A percentile compares a stretch with the other conserved stretches of the same genome.
Conservation (phyloP, 2,329 filamentous ascomycete species). For the Aspergillus felis region DNA sequence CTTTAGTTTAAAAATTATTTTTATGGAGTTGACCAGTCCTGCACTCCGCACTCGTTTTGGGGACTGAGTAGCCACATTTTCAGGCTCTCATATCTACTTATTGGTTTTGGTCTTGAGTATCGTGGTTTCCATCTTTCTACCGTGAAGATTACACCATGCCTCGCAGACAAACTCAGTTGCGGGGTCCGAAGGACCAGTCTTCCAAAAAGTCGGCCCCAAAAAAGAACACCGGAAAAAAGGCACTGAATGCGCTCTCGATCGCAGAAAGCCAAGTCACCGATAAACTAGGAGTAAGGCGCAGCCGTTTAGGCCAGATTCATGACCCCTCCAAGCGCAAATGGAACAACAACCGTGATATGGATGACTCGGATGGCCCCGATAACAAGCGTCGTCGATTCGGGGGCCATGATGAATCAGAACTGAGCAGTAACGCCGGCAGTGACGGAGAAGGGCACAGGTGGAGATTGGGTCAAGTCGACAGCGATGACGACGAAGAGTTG, state of each 20-base stretch:
- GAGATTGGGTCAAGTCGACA: constrained; percentile 68
- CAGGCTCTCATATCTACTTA: constrained; percentile 7
- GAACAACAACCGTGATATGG: constrained; percentile 36
- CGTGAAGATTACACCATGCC: constrained; percentile 29
- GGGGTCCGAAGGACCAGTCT: constrained; percentile 35
- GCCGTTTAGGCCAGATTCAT: constrained; percentile 57
- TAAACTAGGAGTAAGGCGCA: constrained; percentile 50
- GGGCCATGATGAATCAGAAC: constrained; percentile 43
- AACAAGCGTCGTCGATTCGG: constrained; percentile 44
- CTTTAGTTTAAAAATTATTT: constrained; percentile 25
- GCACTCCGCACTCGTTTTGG: constrained; percentile 5
- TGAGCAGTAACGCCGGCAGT: constrained; percentile 66
- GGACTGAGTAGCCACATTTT: constrained; percentile 12
- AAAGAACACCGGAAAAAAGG: constrained; percentile 44
- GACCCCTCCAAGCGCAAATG: constrained; percentile 43
- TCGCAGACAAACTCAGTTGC: constrained; percentile 38
- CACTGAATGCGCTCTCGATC: constrained; percentile 61
- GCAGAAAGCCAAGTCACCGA: constrained; percentile 57
- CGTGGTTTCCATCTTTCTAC: neutral
- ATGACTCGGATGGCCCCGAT: constrained; percentile 36
- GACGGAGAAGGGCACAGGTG: constrained; percentile 85
- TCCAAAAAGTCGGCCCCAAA: constrained; percentile 48
- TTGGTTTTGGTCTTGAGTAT: constrained; percentile 2
- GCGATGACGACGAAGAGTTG: constrained; percentile 64
- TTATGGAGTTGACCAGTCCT: constrained; percentile 4